These are phyloP conservation scores for Phyllosticta paracitricarpa DNA, from an alignment of 2,329 filamentous ascomycete genomes.

Conservation along the genomic window DNA sequence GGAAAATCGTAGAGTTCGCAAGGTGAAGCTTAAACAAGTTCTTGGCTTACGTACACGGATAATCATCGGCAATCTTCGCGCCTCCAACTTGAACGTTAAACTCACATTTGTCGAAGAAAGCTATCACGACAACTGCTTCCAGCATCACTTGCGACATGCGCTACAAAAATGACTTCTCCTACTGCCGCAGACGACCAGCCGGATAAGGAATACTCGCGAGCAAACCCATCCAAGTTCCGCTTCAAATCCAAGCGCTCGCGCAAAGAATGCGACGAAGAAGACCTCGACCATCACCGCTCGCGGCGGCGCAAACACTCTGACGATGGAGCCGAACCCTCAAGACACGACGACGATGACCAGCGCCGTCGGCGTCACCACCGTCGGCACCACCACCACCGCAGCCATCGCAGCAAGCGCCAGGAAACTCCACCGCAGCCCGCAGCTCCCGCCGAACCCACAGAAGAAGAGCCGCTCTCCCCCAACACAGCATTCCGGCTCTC, in stretches of 20 bases:
- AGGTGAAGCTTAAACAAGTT: neutral
- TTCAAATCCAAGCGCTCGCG: conserved; percentile 27
- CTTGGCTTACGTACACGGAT: neutral
- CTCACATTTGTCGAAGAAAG: neutral
- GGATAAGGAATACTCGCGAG: conserved; percentile 17
- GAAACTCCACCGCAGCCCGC: neutral
- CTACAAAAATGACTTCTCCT: conserved; percentile 1
- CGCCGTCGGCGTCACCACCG: neutral
- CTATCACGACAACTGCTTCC: neutral
- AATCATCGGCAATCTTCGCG: neutral
- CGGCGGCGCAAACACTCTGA: neutral
- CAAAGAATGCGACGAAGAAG: conserved; percentile 15
- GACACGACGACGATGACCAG: neutral
- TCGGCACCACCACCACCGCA: conserved; percentile 1
- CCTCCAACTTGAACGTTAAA: neutral
- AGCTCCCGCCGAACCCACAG: conserved; percentile 30
- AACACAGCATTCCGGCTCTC: conserved; percentile 81
- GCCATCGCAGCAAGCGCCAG: conserved; percentile 3
- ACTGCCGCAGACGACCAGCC: neutral
- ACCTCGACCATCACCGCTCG: neutral
- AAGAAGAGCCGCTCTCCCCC: conserved; percentile 32
- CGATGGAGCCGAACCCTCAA: neutral
- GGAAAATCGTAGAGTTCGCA: neutral
- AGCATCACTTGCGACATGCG: conserved; percentile 15
- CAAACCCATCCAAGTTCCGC: conserved; percentile 27